Evolutionary conservation across 2,329 filamentous ascomycete genomes (phyloP).

Genomic region (Talaromyces sp.): DNA sequence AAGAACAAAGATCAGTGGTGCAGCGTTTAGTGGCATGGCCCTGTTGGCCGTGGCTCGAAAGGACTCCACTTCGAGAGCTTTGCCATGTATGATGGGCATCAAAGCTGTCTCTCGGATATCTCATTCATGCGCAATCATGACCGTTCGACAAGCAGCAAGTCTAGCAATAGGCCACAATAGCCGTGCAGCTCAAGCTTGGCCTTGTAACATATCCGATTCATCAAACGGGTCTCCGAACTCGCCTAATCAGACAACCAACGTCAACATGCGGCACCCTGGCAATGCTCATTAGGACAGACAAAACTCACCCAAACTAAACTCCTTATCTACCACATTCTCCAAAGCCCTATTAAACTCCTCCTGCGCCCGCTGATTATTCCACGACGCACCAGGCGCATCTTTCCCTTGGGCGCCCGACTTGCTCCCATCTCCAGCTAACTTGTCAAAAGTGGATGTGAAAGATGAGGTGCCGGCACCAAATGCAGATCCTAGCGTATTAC

Average conservation of each 20-base stretch:
- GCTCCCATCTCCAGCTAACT: conserved; percentile 5
- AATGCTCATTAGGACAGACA: neutral
- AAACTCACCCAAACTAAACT: conserved; percentile 48
- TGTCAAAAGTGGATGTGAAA: conserved; percentile 14
- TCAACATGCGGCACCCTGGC: neutral
- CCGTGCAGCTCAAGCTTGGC: neutral
- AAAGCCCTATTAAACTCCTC: conserved; percentile 54
- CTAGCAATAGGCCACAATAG: neutral
- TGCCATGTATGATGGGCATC: neutral
- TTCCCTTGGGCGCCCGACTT: conserved; percentile 26
- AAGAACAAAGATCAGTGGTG: neutral
- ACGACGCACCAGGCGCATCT: conserved; percentile 50
- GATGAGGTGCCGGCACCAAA: neutral
- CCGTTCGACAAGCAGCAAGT: neutral
- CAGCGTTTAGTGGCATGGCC: neutral
- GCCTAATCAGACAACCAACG: conserved; percentile 26
- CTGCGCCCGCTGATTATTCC: conserved; percentile 56
- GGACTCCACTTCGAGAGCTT: neutral
- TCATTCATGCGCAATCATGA: neutral
- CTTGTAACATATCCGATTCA: conserved; percentile 37
- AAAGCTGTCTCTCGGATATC: neutral
- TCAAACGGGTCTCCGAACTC: conserved; percentile 48
- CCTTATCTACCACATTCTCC: conserved; percentile 51
- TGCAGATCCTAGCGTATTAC: conserved; percentile 1
- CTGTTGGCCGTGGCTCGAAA: neutral